Percentiles rank a stretch among this genome's conserved stretches.
Evolutionary conservation across 1,284 basidiomycete species (phyloP).

Genomic region (Sanghuangporus sanghuang): DNA sequence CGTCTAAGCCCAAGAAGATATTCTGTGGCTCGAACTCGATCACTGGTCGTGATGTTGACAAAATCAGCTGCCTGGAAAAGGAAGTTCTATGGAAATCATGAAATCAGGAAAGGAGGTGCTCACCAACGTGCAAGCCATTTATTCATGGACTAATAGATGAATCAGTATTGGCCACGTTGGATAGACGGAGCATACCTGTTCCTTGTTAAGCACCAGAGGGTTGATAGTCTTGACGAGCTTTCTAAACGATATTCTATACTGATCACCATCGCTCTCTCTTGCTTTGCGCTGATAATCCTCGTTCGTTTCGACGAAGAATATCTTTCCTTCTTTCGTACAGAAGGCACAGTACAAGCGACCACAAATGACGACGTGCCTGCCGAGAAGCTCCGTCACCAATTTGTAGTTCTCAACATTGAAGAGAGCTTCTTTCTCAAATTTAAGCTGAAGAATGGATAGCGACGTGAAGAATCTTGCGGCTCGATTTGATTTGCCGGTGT

Average conservation of each 20-base stretch:
- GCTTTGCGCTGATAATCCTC: constrained; percentile 37
- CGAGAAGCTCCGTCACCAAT: constrained; percentile 34
- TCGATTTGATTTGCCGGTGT: constrained; percentile 54
- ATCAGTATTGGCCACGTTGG: not conserved
- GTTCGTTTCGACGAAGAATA: constrained; percentile 54
- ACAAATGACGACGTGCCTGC: constrained; percentile 51
- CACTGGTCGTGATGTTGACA: constrained; percentile 62
- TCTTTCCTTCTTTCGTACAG: constrained; percentile 51
- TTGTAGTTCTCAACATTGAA: constrained; percentile 29
- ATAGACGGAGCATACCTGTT: constrained; percentile 42
- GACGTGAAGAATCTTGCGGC: constrained; percentile 61
- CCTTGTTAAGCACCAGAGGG: constrained; percentile 42
- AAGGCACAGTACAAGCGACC: constrained; percentile 58
- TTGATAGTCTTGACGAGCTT: constrained; percentile 62
- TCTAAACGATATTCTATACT: constrained; percentile 38
- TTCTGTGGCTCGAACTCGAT: constrained; percentile 45
- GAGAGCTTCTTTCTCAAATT: constrained; percentile 35
- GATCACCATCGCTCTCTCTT: constrained; percentile 37
- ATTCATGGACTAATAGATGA: constrained; percentile 48
- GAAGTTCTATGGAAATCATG: not conserved
- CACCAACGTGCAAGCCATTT: constrained; percentile 66
- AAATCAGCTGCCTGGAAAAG: constrained; percentile 33
- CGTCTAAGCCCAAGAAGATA: constrained; percentile 44
- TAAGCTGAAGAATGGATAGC: constrained; percentile 52
- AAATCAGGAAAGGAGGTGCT: not conserved